Conservation (phyloP, 2,329 filamentous ascomycete genomes). For the Zymoseptoria tritici region DNA sequence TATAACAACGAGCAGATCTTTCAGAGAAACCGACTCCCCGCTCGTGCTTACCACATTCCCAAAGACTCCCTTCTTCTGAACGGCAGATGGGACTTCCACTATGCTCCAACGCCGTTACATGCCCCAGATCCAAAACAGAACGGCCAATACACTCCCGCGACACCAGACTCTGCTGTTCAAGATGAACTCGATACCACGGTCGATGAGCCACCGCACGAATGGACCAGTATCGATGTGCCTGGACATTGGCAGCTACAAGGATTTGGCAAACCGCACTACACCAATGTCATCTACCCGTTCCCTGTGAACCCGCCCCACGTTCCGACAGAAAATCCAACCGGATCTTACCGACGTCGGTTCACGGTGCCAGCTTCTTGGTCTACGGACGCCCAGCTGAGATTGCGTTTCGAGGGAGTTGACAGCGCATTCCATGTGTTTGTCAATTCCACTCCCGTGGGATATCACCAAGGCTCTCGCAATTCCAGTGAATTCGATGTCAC, state of each 20-base stretch:
- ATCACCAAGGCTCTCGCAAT: conserved; percentile 62
- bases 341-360: conserved; percentile 52
- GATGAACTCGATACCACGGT: neutral
- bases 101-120: conserved; percentile 9
- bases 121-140: conserved; percentile 3
- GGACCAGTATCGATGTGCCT: conserved; percentile 53
- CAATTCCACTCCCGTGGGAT: conserved; percentile 56
- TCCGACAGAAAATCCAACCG: conserved; percentile 56
- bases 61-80: conserved; percentile 8
- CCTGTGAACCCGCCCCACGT: conserved; percentile 57
- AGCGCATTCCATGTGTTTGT: conserved; percentile 62
- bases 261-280: conserved; percentile 61
- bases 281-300: conserved; percentile 59
- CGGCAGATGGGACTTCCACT: conserved; percentile 13
- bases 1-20: conserved; percentile 12
- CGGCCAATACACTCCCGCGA: conserved; percentile 1
- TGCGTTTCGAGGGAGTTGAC: conserved; percentile 64
- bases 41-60: conserved; percentile 10
- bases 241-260: conserved; percentile 65
- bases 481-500: conserved; percentile 62
- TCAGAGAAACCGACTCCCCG: conserved; percentile 10
- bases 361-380: conserved; percentile 42
- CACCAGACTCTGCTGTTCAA: neutral
- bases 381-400: conserved; percentile 46
- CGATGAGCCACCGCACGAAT: conserved; percentile 18